A percentile compares a stretch with the other conserved stretches of the same genome.
These are phyloP conservation scores for Saraca asoca DNA, from an alignment of 331 rosid species.

Conservation along the genomic window DNA sequence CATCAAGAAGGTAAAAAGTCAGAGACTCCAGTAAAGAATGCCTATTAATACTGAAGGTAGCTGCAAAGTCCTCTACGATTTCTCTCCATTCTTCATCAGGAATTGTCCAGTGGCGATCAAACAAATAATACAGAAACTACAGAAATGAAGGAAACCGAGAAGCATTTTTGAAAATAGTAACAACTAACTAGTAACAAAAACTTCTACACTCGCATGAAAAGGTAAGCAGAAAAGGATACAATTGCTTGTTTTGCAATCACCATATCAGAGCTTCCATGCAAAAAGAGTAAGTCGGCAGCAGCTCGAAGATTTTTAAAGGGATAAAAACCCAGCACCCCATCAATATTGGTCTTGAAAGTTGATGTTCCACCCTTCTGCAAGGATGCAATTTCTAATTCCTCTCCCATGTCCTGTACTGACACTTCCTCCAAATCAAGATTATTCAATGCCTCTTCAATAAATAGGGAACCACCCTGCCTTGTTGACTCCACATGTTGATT, in stretches of 20 bases:
- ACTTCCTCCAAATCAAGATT: constrained; percentile 75
- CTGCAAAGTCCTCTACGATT: constrained; percentile 81
- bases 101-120: constrained; percentile 87
- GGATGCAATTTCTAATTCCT: constrained; percentile 59
- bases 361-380: too few relatives aligned
- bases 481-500: constrained; percentile 60
- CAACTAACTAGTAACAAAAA: constrained; percentile 17
- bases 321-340: constrained; percentile 62
- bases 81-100: constrained; percentile 85
- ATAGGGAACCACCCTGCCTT: constrained; percentile 69
- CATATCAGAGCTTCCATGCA: constrained; percentile 78
- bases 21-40: constrained; percentile 77
- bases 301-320: constrained; percentile 81
- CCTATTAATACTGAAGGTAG: constrained; percentile 72
- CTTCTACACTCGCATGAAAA: constrained; percentile 13
- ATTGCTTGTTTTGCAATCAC: constrained; percentile 95
- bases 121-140: constrained; percentile 91
- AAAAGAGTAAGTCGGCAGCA: constrained; percentile 86
- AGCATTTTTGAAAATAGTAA: constrained; percentile 18
- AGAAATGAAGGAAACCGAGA: constrained; percentile 50
- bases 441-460: constrained; percentile 88
- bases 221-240: constrained; percentile 67
- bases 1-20: constrained; percentile 85
- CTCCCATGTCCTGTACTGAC: constrained; percentile 44
- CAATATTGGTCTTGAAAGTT: constrained; percentile 54